phyloP scores from a whole-genome alignment of 2,329 filamentous ascomycete species.

The Talaromyces sp. region DNA sequence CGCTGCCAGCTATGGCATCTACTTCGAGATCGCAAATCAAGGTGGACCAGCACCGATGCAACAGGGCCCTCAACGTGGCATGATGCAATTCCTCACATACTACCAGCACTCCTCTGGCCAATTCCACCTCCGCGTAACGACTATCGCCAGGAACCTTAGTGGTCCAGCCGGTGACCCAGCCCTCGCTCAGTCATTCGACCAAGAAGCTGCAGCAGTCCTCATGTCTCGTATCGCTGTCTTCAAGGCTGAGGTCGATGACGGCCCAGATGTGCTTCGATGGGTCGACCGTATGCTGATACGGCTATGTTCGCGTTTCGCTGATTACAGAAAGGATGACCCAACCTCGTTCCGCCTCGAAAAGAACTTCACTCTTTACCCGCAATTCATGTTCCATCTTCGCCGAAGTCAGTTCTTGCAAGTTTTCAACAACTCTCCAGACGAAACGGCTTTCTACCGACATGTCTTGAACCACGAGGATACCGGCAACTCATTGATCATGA shows the following conservation, averaged over 20 bases:
- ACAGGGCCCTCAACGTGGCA: constrained; percentile 81
- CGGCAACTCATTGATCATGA: constrained; percentile 96
- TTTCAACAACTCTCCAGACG: constrained; percentile 98
- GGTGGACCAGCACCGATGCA: constrained; percentile 81
- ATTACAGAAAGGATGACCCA: constrained; percentile 96
- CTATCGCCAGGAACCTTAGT: constrained; percentile 83
- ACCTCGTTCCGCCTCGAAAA: constrained; percentile 96
- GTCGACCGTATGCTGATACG: constrained; percentile 98
- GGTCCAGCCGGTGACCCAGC: constrained; percentile 91
- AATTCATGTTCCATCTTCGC: constrained; percentile 99
- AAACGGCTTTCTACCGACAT: constrained; percentile 98
- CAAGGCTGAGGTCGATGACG: constrained; percentile 97
- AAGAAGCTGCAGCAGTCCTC: constrained; percentile 92
- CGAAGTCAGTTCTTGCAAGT: constrained; percentile 97
- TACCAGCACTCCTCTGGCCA: constrained; percentile 97
- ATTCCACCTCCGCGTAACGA: constrained; percentile 93
- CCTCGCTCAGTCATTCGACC: constrained; percentile 94
- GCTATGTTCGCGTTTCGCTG: constrained; percentile 91
- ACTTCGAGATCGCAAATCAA: constrained; percentile 96
- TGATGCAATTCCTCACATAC: constrained; percentile 98
- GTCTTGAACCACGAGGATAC: constrained; percentile 97
- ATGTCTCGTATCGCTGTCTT: constrained; percentile 99
- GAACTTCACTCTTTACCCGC: constrained; percentile 97
- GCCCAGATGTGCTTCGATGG: constrained; percentile 96
- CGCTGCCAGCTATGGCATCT: constrained; percentile 87